A percentile compares a stretch with the other conserved stretches of the same genome.
Conservation (phyloP, 208 protist species). For the Leishmania arabica region DNA sequence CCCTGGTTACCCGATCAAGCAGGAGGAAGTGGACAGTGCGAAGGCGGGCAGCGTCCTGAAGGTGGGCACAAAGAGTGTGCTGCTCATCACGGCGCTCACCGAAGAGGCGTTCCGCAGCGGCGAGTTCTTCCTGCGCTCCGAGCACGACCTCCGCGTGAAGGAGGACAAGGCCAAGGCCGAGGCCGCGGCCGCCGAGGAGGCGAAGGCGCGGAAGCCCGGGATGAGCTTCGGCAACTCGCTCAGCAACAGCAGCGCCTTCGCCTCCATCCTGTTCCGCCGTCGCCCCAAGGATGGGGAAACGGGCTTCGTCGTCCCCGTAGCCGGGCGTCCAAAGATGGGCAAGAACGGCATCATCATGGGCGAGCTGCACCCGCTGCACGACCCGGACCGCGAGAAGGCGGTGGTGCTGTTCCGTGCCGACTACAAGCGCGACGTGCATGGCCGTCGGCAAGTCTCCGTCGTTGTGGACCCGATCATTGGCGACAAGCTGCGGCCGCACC, state of each 20-base stretch:
- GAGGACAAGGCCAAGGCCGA: conserved; percentile 75
- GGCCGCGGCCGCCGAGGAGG: conserved; percentile 53
- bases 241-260: conserved; percentile 41
- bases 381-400: conserved; percentile 71
- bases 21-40: conserved; percentile 64
- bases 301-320: conserved; percentile 79
- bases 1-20: conserved; percentile 81
- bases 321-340: conserved; percentile 72
- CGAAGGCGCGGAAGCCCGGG: conserved; percentile 46
- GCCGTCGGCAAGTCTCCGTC: conserved; percentile 86
- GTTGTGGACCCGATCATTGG: conserved; percentile 92
- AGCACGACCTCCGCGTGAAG: conserved; percentile 81
- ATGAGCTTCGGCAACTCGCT: conserved; percentile 77
- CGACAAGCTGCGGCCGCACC: conserved; percentile 92
- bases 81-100: conserved; percentile 77
- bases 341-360: conserved; percentile 66
- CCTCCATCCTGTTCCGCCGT: conserved; percentile 61
- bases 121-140: conserved; percentile 87
- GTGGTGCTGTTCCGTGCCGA: conserved; percentile 91
- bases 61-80: conserved; percentile 71
- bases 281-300: conserved; percentile 71
- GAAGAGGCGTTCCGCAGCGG: conserved; percentile 89
- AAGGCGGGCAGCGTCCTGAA: conserved; percentile 65
- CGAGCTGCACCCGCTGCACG: conserved; percentile 69
- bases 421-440: conserved; percentile 87